These are phyloP conservation scores for Eimeria sp. DNA, from an alignment of 169 alveolate genomes.

Conservation along the genomic window DNA sequence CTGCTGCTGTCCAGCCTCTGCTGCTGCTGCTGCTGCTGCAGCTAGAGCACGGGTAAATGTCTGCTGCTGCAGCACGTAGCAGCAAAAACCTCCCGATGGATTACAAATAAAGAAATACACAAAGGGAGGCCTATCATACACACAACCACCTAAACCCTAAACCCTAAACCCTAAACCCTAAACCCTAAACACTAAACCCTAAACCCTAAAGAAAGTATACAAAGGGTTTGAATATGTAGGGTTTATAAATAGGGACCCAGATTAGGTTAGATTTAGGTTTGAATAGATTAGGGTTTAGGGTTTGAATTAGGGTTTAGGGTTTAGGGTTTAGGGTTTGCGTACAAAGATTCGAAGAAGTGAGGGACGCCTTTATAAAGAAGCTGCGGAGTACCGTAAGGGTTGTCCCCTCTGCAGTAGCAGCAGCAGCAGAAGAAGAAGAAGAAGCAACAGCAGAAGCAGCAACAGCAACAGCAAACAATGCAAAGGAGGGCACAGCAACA, in stretches of 20 bases:
- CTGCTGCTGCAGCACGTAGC: conserved; percentile 14
- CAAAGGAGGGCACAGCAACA: no score
- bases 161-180: background rate
- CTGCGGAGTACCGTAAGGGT: background rate
- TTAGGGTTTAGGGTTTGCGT: background rate
- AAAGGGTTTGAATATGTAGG: no score
- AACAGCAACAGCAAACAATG: no score
- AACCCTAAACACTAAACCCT: conserved; percentile 10
- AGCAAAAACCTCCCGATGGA: background rate
- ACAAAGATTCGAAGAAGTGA: conserved; percentile 23
- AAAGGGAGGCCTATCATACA: no score
- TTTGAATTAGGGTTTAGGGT: background rate
- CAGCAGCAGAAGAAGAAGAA: background rate
- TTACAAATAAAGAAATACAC: background rate
- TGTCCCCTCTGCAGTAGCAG: background rate
- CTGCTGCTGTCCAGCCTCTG: conserved; percentile 18
- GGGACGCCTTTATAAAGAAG: background rate
- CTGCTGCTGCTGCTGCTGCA: conserved; percentile 47
- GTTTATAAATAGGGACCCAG: background rate
- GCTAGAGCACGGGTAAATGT: background rate
- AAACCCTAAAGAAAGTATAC: background rate
- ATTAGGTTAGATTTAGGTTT: background rate
- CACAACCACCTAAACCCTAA: background rate
- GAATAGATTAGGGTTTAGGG: no score
- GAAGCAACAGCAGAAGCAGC: background rate